Evolutionary conservation across 495 filamentous ascomycete species (phyloP).

Genomic region (Aspergillus saccharolyticus): DNA sequence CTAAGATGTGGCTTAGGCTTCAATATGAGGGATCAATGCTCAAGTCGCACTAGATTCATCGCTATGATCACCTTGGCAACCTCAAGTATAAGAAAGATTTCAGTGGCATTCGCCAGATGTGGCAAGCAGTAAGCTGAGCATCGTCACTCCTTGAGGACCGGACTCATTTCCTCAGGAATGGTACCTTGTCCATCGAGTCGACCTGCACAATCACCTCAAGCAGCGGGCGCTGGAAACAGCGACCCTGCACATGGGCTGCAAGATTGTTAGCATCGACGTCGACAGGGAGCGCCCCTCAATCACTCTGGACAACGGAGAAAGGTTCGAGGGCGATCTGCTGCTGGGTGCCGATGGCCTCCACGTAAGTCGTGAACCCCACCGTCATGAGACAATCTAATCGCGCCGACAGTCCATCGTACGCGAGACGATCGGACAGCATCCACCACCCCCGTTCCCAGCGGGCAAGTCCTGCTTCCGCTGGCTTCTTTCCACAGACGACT

Average conservation of each 20-base stretch:
- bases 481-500: constrained; percentile 18
- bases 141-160: neutral
- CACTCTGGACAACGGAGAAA: constrained; percentile 43
- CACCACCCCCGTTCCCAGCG: constrained; percentile 16
- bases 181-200: constrained; percentile 50
- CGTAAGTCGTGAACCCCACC: too few species aligned
- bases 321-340: constrained; percentile 49
- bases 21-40: neutral
- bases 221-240: constrained; percentile 30
- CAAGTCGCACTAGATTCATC: constrained; percentile 17
- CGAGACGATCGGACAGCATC: constrained; percentile 14
- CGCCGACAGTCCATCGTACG: constrained; percentile 23
- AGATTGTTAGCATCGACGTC: constrained; percentile 46
- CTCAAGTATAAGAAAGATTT: constrained; percentile 21
- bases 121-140: constrained; percentile 21
- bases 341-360: constrained; percentile 57
- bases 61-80: constrained; percentile 17
- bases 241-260: constrained; percentile 48
- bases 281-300: constrained; percentile 30
- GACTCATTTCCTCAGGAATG: constrained; percentile 17
- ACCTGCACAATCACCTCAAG: constrained; percentile 46
- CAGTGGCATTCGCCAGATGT: constrained; percentile 13
- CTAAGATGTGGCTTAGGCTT: neutral
- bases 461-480: constrained; percentile 29
- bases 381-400: neutral